Evolutionary conservation across 2,329 filamentous ascomycete genomes (phyloP).

Genomic region (Hypoxylon sp.): DNA sequence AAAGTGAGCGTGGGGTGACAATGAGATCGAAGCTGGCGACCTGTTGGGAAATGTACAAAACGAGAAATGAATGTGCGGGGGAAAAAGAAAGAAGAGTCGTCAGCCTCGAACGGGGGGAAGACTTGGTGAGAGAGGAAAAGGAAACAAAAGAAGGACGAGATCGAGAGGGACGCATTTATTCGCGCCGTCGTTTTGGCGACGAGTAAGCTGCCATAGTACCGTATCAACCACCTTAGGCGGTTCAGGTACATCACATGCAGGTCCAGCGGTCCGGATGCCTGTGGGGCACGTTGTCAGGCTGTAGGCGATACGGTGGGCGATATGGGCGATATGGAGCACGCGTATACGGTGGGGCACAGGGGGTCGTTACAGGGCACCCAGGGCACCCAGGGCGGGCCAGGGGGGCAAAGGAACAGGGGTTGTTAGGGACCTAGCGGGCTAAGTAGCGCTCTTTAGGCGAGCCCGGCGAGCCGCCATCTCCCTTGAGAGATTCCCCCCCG

Average conservation of each 20-base stretch:
- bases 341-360: conserved; percentile 11
- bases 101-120: conserved; percentile 23
- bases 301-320: no score
- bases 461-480: conserved; percentile 12
- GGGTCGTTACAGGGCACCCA: no score
- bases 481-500: no score
- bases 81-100: conserved; percentile 28
- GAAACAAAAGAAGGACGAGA: conserved; percentile 19
- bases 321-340: no score
- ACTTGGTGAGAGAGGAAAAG: conserved; percentile 29
- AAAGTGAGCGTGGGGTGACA: conserved; percentile 14
- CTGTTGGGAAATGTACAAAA: conserved; percentile 35
- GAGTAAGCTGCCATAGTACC: not conserved
- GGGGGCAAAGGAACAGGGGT: no score
- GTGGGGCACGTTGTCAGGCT: no score
- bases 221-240: not conserved
- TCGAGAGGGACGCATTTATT: conserved; percentile 23
- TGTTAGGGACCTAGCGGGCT: no score
- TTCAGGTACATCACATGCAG: not conserved
- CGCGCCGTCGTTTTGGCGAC: conserved; percentile 17
- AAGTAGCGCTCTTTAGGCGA: conserved; percentile 6
- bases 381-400: no score
- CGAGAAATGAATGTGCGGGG: conserved; percentile 43
- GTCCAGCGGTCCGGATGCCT: conserved; percentile 30
- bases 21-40: conserved; percentile 44